A percentile compares a stretch with the other conserved stretches of the same genome.
These are phyloP conservation scores for Diatrype stigma DNA, from an alignment of 2,329 filamentous ascomycete genomes.

Conservation along the genomic window DNA sequence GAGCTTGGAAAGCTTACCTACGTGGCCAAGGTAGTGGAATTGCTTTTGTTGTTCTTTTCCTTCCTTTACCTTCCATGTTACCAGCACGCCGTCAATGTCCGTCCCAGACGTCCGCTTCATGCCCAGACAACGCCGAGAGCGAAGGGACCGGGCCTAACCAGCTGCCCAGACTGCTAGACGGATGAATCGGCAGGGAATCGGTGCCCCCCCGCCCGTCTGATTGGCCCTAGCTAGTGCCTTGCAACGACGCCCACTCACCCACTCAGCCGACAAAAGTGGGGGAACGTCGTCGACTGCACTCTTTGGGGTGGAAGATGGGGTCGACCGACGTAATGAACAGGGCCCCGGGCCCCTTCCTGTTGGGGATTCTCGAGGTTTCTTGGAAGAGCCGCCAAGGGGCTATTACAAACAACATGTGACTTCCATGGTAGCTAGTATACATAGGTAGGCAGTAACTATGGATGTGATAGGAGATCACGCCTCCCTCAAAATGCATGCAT, in stretches of 20 bases:
- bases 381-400: constrained; percentile 21
- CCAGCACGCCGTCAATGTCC: too few species aligned
- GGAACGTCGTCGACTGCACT: background rate
- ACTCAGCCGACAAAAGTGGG: background rate
- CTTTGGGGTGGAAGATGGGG: background rate
- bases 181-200: background rate
- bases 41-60: too few species aligned
- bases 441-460: too few species aligned
- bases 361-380: constrained; percentile 8
- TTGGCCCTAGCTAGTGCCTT: background rate
- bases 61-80: too few species aligned
- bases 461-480: too few species aligned
- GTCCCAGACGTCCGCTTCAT: background rate
- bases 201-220: background rate
- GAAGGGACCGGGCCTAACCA: background rate
- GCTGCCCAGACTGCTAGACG: background rate
- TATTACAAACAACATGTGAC: constrained; percentile 13
- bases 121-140: background rate
- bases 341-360: background rate
- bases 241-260: background rate
- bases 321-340: background rate
- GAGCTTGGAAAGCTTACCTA: background rate
- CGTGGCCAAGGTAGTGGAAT: too few species aligned
- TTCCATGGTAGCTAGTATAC: too few species aligned
- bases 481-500: too few species aligned